A percentile compares a stretch with the other conserved stretches of the same genome.
Evolutionary conservation across 176 grass and related monocot species (phyloP).

Genomic region (Ampelocalamus luodianensis): DNA sequence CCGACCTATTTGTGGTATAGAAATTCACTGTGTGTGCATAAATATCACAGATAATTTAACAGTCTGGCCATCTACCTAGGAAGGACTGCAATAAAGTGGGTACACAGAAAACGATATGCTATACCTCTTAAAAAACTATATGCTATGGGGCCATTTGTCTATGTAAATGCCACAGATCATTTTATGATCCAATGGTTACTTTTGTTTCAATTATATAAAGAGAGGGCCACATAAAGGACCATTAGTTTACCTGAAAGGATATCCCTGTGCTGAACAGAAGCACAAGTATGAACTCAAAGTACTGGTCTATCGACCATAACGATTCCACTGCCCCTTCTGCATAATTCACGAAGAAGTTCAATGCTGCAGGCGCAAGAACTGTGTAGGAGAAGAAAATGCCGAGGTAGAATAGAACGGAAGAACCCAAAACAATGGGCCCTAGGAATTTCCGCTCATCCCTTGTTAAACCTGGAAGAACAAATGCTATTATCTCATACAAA

Average conservation of each 20-base stretch:
- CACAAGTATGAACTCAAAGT: slow-evolving; percentile 93
- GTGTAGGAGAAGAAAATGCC: slow-evolving; percentile 93
- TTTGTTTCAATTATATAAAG: slow-evolving; percentile 11
- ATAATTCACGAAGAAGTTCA: slow-evolving; percentile 97
- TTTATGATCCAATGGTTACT: not conserved
- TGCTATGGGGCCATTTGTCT: not conserved
- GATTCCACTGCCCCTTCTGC: slow-evolving; percentile 97
- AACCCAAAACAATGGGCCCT: slow-evolving; percentile 93
- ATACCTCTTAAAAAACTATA: not conserved
- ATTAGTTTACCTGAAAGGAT: slow-evolving; percentile 85
- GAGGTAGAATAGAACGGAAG: slow-evolving; percentile 90
- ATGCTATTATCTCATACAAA: slow-evolving; percentile 97
- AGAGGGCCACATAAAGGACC: not conserved
- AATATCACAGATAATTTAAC: slow-evolving; percentile 4
- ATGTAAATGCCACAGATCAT: not conserved
- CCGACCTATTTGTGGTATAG: slow-evolving; percentile 5
- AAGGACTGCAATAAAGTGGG: not conserved
- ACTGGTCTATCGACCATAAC: slow-evolving; percentile 95
- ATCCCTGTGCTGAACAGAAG: slow-evolving; percentile 97
- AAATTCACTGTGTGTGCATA: slow-evolving; percentile 6
- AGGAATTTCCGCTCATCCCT: slow-evolving; percentile 86
- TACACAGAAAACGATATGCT: not conserved
- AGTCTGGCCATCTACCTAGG: not conserved
- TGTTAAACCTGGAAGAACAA: slow-evolving; percentile 91
- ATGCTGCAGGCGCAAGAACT: slow-evolving; percentile 83